Percentiles rank a stretch among this genome's conserved stretches.
Conservation (phyloP, 257 asterid genomes). For the Fraxinus quadrangulata region DNA sequence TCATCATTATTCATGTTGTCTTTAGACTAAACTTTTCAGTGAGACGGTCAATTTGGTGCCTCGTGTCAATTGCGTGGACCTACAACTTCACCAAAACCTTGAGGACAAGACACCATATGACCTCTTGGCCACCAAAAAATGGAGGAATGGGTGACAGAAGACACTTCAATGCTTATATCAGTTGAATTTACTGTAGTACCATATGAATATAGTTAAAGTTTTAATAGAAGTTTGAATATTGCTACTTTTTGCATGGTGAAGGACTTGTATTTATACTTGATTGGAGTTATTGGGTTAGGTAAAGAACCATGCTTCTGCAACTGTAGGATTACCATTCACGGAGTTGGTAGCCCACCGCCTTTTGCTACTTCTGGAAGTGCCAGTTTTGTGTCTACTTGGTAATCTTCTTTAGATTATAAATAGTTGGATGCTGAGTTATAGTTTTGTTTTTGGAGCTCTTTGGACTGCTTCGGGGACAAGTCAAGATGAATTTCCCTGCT, state of each 20-base stretch:
- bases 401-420: neutral
- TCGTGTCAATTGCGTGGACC: neutral
- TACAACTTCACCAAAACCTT: neutral
- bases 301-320: neutral
- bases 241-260: neutral
- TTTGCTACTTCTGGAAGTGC: neutral
- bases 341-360: neutral
- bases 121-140: neutral
- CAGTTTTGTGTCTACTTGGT: neutral
- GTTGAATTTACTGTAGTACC: neutral
- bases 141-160: neutral
- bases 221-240: neutral
- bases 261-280: neutral
- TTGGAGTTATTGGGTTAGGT: neutral
- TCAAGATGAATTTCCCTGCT: neutral
- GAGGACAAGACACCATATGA: neutral
- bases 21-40: neutral
- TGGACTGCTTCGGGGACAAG: neutral
- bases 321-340: neutral
- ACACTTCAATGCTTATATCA: neutral
- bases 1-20: neutral
- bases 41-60: neutral
- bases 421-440: neutral
- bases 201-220: neutral
- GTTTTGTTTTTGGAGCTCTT: neutral